These are phyloP conservation scores for Salix purpurea DNA, from an alignment of 345 rosid genomes.

Conservation along the genomic window DNA sequence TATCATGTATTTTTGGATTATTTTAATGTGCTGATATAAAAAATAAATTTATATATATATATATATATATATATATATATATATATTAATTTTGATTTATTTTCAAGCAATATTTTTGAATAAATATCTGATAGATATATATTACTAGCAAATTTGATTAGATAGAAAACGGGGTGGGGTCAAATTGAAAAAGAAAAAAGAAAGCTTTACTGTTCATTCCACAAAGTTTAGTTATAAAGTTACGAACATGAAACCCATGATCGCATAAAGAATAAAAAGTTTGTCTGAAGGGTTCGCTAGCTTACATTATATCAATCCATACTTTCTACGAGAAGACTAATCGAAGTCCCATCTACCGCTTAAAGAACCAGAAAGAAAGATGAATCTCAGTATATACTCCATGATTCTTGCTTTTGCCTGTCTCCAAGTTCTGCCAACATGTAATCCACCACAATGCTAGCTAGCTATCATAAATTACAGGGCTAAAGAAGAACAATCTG, in stretches of 20 bases:
- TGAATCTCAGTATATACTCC: not conserved
- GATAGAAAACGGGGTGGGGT: no score
- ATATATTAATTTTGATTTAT: no score
- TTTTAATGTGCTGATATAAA: no score
- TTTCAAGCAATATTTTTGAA: no score
- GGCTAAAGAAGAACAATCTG: not conserved
- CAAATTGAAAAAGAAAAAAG: no score
- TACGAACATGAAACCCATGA: not conserved
- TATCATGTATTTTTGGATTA: no score
- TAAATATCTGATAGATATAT: no score
- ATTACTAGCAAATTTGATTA: no score
- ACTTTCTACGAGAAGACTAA: not conserved
- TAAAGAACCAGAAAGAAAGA: not conserved
- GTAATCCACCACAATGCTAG: not conserved
- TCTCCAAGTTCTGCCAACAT: not conserved
- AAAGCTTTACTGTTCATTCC: not conserved
- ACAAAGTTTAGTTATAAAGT: not conserved
- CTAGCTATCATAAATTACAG: not conserved
- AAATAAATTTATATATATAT: no score
- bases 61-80: no score
- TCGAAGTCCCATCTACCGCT: not conserved
- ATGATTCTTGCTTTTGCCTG: not conserved
- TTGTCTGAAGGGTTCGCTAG: not conserved
- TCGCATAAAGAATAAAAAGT: not conserved
- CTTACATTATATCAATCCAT: not conserved